Percentiles rank a stretch among this genome's conserved stretches.
Evolutionary conservation across 768 basidiomycete genomes (phyloP).

Genomic region (Mycena rebaudengoi): DNA sequence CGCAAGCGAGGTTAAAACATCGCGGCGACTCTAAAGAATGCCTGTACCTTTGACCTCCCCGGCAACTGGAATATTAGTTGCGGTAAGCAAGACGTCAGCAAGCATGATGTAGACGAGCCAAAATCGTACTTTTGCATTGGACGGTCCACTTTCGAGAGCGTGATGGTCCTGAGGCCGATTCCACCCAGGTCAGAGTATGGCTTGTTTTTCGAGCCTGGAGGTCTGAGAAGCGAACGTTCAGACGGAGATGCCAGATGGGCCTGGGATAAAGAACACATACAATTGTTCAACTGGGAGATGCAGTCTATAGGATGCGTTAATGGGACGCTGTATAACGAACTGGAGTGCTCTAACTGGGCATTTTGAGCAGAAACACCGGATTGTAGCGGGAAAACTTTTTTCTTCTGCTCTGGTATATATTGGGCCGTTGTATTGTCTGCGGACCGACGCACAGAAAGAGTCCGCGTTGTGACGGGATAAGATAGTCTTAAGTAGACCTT

Average conservation of each 20-base stretch:
- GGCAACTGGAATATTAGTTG: slow-evolving; percentile 14
- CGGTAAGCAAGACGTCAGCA: background rate
- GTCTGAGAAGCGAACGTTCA: slow-evolving; percentile 37
- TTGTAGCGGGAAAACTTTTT: no score
- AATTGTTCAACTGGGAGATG: slow-evolving; percentile 38
- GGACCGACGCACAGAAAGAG: no score
- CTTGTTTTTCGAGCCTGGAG: slow-evolving; percentile 41
- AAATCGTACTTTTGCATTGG: slow-evolving; percentile 65
- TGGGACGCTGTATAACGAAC: no score
- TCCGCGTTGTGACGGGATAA: no score
- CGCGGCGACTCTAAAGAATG: no score
- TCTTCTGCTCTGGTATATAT: no score
- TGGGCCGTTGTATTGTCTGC: no score
- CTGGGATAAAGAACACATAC: background rate
- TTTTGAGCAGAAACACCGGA: no score
- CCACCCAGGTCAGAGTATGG: slow-evolving; percentile 51
- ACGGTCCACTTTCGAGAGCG: slow-evolving; percentile 57
- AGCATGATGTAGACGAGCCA: background rate
- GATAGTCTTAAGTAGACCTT: no score
- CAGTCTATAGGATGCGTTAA: slow-evolving; percentile 31
- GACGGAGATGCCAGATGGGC: background rate
- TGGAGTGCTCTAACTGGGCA: no score
- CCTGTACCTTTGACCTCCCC: slow-evolving; percentile 20
- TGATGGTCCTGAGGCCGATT: slow-evolving; percentile 49
- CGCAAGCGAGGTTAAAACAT: no score